phyloP scores from a whole-genome alignment of 169 alveolate genomes.

The Cystoisospora suis region DNA sequence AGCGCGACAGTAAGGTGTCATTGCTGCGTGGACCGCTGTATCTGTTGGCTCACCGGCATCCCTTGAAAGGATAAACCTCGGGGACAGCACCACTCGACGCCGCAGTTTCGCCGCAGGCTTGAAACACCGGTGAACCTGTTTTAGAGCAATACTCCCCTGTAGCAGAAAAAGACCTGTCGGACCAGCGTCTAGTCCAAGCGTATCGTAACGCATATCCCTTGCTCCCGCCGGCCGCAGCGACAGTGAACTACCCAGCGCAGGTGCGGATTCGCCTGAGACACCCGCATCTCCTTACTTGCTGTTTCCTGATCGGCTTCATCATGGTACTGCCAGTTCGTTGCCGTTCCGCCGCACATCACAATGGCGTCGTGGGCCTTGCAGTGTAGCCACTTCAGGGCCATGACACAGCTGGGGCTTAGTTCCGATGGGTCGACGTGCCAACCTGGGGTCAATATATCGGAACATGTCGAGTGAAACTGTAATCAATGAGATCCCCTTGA shows the following conservation, averaged over 20 bases:
- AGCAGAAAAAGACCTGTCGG: background rate
- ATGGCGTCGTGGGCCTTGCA: background rate
- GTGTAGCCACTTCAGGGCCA: slow-evolving; percentile 4
- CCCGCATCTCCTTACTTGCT: slow-evolving; percentile 28
- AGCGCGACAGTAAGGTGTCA: no score
- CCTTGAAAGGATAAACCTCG: background rate
- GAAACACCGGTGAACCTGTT: background rate
- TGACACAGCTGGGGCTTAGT: background rate
- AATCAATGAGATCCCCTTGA: no score
- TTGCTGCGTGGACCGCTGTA: no score
- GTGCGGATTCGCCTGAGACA: no score
- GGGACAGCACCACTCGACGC: background rate
- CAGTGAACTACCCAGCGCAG: no score
- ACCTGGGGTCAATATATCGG: no score
- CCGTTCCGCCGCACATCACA: background rate
- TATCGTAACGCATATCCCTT: no score
- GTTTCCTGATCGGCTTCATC: background rate
- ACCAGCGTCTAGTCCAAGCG: no score
- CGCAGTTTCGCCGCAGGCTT: background rate
- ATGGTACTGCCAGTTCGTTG: background rate
- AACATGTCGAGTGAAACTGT: no score
- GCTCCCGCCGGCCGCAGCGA: no score
- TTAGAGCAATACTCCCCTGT: slow-evolving; percentile 11
- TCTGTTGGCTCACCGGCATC: slow-evolving; percentile 19
- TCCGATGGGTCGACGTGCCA: background rate